Percentiles rank a stretch among this genome's conserved stretches.
Conservation (phyloP, 106 monocot species). For the Dendrobium chrysotoxum region DNA sequence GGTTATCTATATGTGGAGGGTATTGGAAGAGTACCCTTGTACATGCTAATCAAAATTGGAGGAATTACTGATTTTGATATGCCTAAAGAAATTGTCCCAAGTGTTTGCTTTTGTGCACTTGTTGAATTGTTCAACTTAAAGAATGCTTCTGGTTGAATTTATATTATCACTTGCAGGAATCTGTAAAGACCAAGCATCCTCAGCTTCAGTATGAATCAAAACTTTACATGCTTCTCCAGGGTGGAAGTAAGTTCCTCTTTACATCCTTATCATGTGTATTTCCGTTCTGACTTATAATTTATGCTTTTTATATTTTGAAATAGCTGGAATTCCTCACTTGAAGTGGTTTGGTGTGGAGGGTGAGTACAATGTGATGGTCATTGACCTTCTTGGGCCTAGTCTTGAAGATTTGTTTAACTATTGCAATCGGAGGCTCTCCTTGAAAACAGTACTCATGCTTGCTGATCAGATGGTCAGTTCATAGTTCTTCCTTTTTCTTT, state of each 20-base stretch:
- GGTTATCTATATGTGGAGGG: not conserved
- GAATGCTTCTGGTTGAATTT: not conserved
- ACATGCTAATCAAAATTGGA: not conserved
- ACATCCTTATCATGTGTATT: not conserved
- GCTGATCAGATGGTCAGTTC: constrained; percentile 26
- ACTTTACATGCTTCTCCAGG: constrained; percentile 41
- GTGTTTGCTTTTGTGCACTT: not conserved
- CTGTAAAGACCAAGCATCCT: constrained; percentile 31
- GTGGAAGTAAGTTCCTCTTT: constrained; percentile 31
- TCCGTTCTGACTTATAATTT: not conserved
- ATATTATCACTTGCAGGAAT: constrained; percentile 17
- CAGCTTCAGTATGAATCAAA: constrained; percentile 48
- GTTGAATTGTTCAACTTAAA: not conserved
- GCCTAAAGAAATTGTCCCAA: not conserved
- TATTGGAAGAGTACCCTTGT: not conserved
- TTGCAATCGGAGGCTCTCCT: constrained; percentile 36
- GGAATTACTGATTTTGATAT: not conserved
- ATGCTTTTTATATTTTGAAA: constrained; percentile 4
- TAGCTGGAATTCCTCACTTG: constrained; percentile 40
- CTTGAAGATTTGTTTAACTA: constrained; percentile 57
- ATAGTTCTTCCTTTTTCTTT: not conserved
- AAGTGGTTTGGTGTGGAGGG: constrained; percentile 56
- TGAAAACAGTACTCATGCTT: constrained; percentile 56
- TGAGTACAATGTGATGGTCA: constrained; percentile 56
- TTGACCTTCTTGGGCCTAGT: constrained; percentile 62